A percentile compares a stretch with the other conserved stretches of the same genome.
Evolutionary conservation across 768 basidiomycete genomes (phyloP).

Genomic region (Psilocybe cyanescens): DNA sequence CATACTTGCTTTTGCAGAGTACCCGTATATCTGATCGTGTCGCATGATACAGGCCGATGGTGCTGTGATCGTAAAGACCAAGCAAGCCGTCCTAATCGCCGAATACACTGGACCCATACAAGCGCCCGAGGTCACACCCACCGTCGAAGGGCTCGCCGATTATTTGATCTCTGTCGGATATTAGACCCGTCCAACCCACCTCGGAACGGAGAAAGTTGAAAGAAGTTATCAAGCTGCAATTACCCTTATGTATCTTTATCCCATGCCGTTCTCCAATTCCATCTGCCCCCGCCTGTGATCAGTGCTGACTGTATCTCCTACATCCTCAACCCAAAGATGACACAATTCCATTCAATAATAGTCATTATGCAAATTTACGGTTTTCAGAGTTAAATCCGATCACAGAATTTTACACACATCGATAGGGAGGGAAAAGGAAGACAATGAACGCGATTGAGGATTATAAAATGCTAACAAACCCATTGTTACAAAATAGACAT

Average conservation of each 20-base stretch:
- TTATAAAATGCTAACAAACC: constrained; percentile 60
- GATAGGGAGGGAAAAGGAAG: background rate
- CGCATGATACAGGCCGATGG: constrained; percentile 64
- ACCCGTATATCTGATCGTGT: background rate
- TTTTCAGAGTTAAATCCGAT: background rate
- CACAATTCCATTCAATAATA: background rate
- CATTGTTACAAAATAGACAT: constrained; percentile 75
- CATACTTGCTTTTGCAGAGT: background rate
- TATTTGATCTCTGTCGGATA: constrained; percentile 69
- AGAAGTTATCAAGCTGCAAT: constrained; percentile 14
- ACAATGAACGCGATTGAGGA: background rate
- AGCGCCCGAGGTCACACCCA: constrained; percentile 63
- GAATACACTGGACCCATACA: constrained; percentile 72
- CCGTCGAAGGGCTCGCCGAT: constrained; percentile 76
- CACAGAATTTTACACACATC: background rate
- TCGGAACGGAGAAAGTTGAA: background rate
- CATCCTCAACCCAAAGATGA: background rate
- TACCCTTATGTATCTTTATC: constrained; percentile 20
- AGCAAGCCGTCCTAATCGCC: constrained; percentile 81
- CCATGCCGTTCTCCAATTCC: constrained; percentile 12
- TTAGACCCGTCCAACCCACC: constrained; percentile 33
- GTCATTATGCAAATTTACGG: background rate
- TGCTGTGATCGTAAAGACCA: constrained; percentile 75
- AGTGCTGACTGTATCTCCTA: background rate
- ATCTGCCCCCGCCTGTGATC: background rate